Base-by-base conservation (phyloP, 257 asterid genomes). In the Solanum microdontum region DNA sequence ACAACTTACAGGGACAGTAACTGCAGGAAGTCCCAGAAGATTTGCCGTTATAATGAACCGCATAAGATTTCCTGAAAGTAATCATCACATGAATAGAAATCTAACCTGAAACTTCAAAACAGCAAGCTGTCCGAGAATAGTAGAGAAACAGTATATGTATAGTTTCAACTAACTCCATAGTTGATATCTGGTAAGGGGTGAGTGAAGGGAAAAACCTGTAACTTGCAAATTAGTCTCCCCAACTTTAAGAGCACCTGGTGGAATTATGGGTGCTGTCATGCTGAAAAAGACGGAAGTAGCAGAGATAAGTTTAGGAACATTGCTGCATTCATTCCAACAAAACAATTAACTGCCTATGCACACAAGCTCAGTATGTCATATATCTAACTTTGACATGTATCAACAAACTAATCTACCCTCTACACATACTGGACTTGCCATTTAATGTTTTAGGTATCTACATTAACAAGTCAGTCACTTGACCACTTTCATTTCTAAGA, bases 191-290 rank as follows among this genome's bases (percentile, higher is more conserved):
- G 68, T 26, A 82, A 82, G 40, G n/a, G 85, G 14, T 48, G 69
- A 82, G 43, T 48, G 30, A 12, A 55, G 64, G 66, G 60, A 66
- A 88, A 68, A 82, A 91, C 94, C 94, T 88, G 94, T 14, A 88
- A 97, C 98, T 88, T 91, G 92, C 93, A 97, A 28, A 92, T 94
- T 75, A 40, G 99, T 87, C 93, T 97, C 99, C 88, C 99, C 99
- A 75, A 33, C 90, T 85, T 86, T 85, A 70, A 96, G 98, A 88
- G 99, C 96, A 83, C 95, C 90, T 90, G 94, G 91, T 86, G 98
- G 98, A 90, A 97, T 97, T 70, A 93, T 84, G 88, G 99, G 99
- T 88, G 99, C 99, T 60, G 99, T 95, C 98, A 97, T 95, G 91
- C 99, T 90, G 91, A 68, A 76, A 87, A 88, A 83, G 26, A 60